A percentile compares a stretch with the other conserved stretches of the same genome.
phyloP scores from a whole-genome alignment of 257 asterid species.

The Nicotiana undulata region DNA sequence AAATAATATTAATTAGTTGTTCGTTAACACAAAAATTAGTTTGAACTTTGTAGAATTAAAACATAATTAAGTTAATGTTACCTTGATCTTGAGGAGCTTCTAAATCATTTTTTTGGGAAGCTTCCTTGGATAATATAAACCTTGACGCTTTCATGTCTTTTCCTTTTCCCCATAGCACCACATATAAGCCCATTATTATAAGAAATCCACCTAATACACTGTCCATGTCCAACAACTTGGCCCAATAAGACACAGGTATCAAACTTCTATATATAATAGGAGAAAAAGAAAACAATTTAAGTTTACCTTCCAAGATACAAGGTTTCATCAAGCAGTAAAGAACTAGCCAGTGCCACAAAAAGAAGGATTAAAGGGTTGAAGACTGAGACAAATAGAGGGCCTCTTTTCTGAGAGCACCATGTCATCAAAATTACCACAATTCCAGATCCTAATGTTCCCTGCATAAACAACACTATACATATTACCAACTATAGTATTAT shows the following conservation, averaged over 20 bases:
- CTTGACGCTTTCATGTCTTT: slow-evolving; percentile 22
- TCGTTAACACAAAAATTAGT: no score
- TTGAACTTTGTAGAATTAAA: no score
- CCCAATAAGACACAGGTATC: background rate
- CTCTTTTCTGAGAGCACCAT: slow-evolving; percentile 48
- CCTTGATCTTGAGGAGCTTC: slow-evolving; percentile 6
- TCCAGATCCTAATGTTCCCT: slow-evolving; percentile 53
- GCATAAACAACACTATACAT: background rate
- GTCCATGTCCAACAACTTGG: background rate
- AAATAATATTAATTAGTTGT: no score
- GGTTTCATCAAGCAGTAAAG: slow-evolving; percentile 44
- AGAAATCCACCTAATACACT: slow-evolving; percentile 45
- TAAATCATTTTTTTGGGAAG: slow-evolving; percentile 3
- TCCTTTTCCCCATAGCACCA: slow-evolving; percentile 47
- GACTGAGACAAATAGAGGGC: slow-evolving; percentile 45
- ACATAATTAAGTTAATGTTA: background rate
- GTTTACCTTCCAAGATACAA: slow-evolving; percentile 47
- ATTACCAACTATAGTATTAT: background rate
- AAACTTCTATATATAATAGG: background rate
- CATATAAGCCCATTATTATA: slow-evolving; percentile 40
- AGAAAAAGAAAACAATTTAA: background rate
- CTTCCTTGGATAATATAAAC: background rate
- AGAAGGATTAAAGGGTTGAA: slow-evolving; percentile 52
- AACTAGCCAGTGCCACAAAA: slow-evolving; percentile 49
- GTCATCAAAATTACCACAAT: slow-evolving; percentile 32